Conservation (phyloP, 83 land plant genomes). For the Diphasiastrum complanatum region DNA sequence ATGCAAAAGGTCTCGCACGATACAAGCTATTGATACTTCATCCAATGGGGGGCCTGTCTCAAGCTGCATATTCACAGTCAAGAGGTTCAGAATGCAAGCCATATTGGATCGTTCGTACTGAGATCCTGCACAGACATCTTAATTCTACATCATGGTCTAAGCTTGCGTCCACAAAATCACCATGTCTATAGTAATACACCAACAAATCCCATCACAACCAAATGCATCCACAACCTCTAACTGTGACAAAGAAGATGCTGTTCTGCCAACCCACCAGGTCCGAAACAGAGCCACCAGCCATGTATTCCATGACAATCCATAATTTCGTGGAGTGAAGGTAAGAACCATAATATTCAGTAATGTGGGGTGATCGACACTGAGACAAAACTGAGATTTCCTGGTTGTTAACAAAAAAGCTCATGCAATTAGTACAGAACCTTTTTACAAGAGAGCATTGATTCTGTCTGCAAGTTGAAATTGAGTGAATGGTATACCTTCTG, state of each 20-base stretch:
- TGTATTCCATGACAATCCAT: constrained; percentile 97
- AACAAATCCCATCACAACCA: neutral
- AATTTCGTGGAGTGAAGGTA: constrained; percentile 81
- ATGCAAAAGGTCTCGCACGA: constrained; percentile 81
- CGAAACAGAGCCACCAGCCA: constrained; percentile 99
- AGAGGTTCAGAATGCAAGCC: no score
- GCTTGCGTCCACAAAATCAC: no score
- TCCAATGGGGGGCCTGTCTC: constrained; percentile 90
- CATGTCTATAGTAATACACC: neutral
- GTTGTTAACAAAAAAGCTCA: constrained; percentile 3
- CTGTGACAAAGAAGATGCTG: neutral
- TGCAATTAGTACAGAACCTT: neutral
- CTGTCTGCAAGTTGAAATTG: neutral
- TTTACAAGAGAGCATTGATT: neutral
- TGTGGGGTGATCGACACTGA: constrained; percentile 91
- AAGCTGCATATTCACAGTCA: constrained; percentile 70
- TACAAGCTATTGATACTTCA: constrained; percentile 93
- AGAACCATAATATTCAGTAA: constrained; percentile 97
- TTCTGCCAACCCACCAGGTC: constrained; percentile 73
- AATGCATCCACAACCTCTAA: no score
- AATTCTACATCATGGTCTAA: no score
- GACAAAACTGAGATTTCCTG: constrained; percentile 97
- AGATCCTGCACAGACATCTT: no score
- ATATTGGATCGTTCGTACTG: no score
- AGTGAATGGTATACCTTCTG: constrained; percentile 63